phyloP scores from a whole-genome alignment of 2,329 filamentous ascomycete genomes.

The Pestalotiopsis sp. region DNA sequence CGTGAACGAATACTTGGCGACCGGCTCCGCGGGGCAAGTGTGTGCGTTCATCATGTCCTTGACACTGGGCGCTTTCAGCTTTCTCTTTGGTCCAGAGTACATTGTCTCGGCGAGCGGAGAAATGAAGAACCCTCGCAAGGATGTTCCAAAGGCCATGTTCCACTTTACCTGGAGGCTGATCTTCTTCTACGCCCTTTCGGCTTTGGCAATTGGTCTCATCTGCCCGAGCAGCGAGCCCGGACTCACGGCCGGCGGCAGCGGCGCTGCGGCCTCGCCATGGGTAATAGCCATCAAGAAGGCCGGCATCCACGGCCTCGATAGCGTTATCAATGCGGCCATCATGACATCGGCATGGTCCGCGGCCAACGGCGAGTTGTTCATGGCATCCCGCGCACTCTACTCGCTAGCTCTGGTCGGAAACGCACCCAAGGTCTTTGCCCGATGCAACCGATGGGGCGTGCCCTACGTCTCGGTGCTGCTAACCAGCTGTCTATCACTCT shows the following conservation, averaged over 20 bases:
- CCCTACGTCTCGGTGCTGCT: constrained; percentile 37
- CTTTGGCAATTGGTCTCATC: constrained; percentile 39
- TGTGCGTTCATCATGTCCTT: constrained; percentile 5
- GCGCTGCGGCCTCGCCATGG: constrained; percentile 48
- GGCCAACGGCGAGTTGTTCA: constrained; percentile 47
- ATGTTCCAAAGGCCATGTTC: constrained; percentile 26
- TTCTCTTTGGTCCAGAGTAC: constrained; percentile 33
- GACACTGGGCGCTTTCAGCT: constrained; percentile 16
- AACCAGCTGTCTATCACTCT: constrained; percentile 58
- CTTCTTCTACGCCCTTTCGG: constrained; percentile 37
- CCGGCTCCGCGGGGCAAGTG: constrained; percentile 27
- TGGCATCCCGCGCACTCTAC: constrained; percentile 48
- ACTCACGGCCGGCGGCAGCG: constrained; percentile 30
- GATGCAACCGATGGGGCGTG: constrained; percentile 46
- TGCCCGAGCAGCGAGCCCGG: constrained; percentile 35
- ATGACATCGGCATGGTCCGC: constrained; percentile 40
- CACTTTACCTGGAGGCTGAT: constrained; percentile 37
- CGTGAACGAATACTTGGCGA: constrained; percentile 21
- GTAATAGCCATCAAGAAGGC: constrained; percentile 49
- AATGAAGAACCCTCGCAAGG: constrained; percentile 10
- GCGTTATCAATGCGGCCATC: constrained; percentile 39
- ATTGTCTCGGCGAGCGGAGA: constrained; percentile 19
- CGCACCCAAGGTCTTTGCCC: constrained; percentile 46
- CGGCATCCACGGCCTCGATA: constrained; percentile 38
- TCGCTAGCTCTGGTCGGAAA: constrained; percentile 49